Base-by-base conservation (phyloP, 345 rosid species). In the Orychophragmus violaceus region DNA sequence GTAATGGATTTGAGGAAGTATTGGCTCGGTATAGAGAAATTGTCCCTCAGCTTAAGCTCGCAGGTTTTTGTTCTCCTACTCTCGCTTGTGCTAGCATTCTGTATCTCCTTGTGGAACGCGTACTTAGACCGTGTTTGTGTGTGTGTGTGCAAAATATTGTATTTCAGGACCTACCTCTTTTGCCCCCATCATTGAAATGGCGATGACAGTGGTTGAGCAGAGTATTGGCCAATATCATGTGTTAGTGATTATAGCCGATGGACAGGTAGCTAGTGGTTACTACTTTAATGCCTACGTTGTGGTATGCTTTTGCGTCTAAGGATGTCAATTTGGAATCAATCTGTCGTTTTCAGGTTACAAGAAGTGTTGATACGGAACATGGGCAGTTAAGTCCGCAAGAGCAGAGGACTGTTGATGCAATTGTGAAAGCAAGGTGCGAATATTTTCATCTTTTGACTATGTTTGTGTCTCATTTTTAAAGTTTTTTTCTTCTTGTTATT, bases 151-250 rank as follows among this genome's bases (percentile, higher is more conserved):
- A n/a, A n/a, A n/a, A n/a, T n/a, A n/a, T n/a, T n/a, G n/a, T n/a
- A n/a, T n/a, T 72, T 52, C 79, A 92, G 98, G 98, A 9, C 99
- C 99, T 6, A 94, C 97, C 19, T 88, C 97, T 19, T 94, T 94
- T 84, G 97, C 97, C 12, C 99, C 97, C 2, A 66, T 85, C 62
- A 88, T 94, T 70, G 97, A 94, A 75, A 94, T 87, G 97, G 96
- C 93, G 36, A 87, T 87, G 85, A 80, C 91, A 13, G 90, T 88
- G 27, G 97, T 94, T 68, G 96, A 88, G 80, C 78, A 81, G 78
- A 88, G 93, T 68, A 84, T 82, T 30, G 96, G 97, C 49, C 99
- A 94, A 52, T 94, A 90, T 80, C 99, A 94, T 71, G 99, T 94
- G 60, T 74, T 94, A 69, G 59, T 94, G 74, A 94, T 94, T 74